Conservation (phyloP, 2,329 filamentous ascomycete genomes). For the Elsinoe perseae region DNA sequence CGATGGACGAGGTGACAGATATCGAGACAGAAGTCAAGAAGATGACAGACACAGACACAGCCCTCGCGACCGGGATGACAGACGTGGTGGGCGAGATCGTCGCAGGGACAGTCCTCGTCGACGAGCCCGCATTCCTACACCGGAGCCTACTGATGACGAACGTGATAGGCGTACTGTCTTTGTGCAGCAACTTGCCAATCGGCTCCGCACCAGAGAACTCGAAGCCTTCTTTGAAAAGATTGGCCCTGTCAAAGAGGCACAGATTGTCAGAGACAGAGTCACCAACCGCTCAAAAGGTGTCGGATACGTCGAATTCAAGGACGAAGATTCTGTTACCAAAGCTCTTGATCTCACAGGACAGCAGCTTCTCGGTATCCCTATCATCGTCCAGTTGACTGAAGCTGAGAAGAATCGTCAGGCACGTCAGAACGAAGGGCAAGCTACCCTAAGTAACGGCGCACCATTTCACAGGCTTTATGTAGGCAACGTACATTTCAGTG, state of each 20-base stretch:
- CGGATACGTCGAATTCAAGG: conserved; percentile 97
- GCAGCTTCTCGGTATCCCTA: conserved; percentile 95
- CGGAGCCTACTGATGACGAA: conserved; percentile 85
- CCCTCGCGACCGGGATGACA: conserved; percentile 62
- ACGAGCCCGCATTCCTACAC: conserved; percentile 47
- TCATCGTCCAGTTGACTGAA: conserved; percentile 97
- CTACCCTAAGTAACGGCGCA: conserved; percentile 69
- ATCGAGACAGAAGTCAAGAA: conserved; percentile 34
- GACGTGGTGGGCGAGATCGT: conserved; percentile 45
- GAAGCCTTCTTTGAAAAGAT: conserved; percentile 94
- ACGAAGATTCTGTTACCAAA: conserved; percentile 85
- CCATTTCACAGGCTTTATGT: conserved; percentile 98
- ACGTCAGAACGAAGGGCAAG: conserved; percentile 64
- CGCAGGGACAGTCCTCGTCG: conserved; percentile 46
- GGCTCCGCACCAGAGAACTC: conserved; percentile 83
- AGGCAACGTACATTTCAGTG: conserved; percentile 98
- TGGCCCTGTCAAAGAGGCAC: conserved; percentile 89
- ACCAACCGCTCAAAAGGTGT: conserved; percentile 97
- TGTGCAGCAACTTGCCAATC: conserved; percentile 93
- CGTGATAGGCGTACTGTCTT: conserved; percentile 95
- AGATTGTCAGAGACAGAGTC: conserved; percentile 96
- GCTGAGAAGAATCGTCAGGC: conserved; percentile 98
- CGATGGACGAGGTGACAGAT: conserved; percentile 50
- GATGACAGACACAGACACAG: conserved; percentile 54
- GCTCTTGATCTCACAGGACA: conserved; percentile 98